Conservation (phyloP, 257 asterid genomes). For the Gentiana dahurica region DNA sequence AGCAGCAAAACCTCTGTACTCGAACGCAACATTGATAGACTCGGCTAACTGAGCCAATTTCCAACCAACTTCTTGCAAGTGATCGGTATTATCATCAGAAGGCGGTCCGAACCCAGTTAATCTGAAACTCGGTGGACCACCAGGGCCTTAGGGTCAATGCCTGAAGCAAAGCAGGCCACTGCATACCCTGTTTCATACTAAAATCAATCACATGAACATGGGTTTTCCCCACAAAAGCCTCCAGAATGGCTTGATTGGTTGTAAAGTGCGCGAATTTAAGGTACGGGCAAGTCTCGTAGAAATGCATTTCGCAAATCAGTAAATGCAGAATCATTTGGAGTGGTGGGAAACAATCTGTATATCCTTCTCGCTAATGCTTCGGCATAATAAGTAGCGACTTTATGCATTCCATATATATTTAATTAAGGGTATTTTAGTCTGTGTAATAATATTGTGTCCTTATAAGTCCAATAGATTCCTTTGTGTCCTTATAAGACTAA, state of each 20-base stretch:
- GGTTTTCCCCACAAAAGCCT: constrained; percentile 32
- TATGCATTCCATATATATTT: constrained; percentile 41
- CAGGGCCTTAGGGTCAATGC: constrained; percentile 46
- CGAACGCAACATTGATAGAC: constrained; percentile 43
- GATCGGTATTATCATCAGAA: constrained; percentile 42
- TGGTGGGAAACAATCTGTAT: constrained; percentile 36
- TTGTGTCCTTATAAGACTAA: too few species aligned
- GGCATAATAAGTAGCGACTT: constrained; percentile 79
- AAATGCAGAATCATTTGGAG: constrained; percentile 48
- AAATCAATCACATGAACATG: constrained; percentile 54
- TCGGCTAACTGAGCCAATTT: constrained; percentile 57
- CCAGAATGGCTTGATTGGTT: constrained; percentile 58
- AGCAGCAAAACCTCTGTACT: constrained; percentile 49
- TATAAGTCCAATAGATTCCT: too few species aligned
- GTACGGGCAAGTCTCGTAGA: constrained; percentile 53
- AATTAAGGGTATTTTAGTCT: too few species aligned
- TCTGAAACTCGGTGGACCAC: constrained; percentile 48
- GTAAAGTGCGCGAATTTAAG: constrained; percentile 62
- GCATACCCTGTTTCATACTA: constrained; percentile 58
- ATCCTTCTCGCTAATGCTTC: constrained; percentile 74
- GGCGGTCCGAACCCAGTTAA: constrained; percentile 63
- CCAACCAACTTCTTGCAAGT: constrained; percentile 59
- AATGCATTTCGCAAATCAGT: constrained; percentile 56
- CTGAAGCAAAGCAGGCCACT: constrained; percentile 48
- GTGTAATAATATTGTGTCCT: too few species aligned